A percentile compares a stretch with the other conserved stretches of the same genome.
Conservation (phyloP, 352 stramenopile species). For the Globisporangium ultimum region DNA sequence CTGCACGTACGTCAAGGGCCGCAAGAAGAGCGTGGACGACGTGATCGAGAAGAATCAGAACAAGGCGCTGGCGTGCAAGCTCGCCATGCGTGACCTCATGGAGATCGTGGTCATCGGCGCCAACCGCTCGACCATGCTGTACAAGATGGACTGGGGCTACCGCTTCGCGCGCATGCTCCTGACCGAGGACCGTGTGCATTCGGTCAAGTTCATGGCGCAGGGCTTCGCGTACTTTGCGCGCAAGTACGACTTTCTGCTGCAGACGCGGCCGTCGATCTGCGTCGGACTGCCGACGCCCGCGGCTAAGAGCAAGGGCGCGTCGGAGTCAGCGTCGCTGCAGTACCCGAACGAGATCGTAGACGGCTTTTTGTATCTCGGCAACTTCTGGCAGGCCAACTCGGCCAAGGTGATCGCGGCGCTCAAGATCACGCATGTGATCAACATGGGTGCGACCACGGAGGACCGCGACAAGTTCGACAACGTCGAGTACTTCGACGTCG, state of each 20-base stretch:
- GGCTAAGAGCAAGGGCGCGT: neutral
- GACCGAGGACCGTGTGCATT: conserved; percentile 63
- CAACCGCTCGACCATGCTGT: conserved; percentile 51
- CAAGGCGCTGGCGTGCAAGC: conserved; percentile 33
- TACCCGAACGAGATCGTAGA: conserved; percentile 81
- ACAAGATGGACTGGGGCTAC: conserved; percentile 68
- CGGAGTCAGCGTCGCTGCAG: conserved; percentile 15
- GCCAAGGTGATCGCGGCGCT: conserved; percentile 43
- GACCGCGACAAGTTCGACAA: conserved; percentile 48
- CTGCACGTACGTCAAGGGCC: conserved; percentile 32
- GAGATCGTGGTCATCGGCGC: conserved; percentile 67
- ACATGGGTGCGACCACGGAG: conserved; percentile 62
- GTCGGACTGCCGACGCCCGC: conserved; percentile 6
- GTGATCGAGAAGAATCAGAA: conserved; percentile 37
- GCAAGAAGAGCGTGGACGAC: conserved; percentile 50
- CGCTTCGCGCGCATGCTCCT: conserved; percentile 61
- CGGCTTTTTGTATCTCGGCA: conserved; percentile 67
- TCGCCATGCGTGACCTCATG: conserved; percentile 56
- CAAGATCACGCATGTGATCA: conserved; percentile 70
- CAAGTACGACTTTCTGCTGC: conserved; percentile 72
- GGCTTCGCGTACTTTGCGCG: conserved; percentile 59
- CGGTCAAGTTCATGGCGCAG: conserved; percentile 63
- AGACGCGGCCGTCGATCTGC: conserved; percentile 17
- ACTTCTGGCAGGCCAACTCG: conserved; percentile 82
- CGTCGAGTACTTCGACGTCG: conserved; percentile 67